Evolutionary conservation across 2,329 filamentous ascomycete species (phyloP).

Genomic region (Ceratocystiopsis brevicomis): DNA sequence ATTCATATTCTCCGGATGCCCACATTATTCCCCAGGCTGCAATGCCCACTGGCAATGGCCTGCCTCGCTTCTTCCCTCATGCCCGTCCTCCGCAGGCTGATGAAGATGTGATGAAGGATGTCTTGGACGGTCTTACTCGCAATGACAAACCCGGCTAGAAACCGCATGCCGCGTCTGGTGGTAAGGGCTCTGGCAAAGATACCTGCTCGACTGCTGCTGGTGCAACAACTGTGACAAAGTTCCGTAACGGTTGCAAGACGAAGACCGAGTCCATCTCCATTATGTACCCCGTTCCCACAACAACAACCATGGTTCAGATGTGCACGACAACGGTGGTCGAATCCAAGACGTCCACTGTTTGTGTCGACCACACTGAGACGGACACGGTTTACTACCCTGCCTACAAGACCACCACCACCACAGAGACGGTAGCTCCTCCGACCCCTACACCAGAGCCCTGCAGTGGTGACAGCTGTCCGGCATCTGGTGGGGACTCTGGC

Average conservation of each 20-base stretch:
- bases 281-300: not conserved
- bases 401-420: slow-evolving; percentile 3
- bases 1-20: not conserved
- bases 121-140: too few relatives aligned
- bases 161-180: too few relatives aligned
- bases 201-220: too few relatives aligned
- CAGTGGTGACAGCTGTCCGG: not conserved
- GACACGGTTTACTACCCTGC: slow-evolving; percentile 4
- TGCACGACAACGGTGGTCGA: slow-evolving; percentile 2
- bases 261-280: not conserved
- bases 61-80: too few relatives aligned
- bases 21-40: not conserved
- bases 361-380: slow-evolving; percentile 4
- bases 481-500: not conserved
- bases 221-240: not conserved
- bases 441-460: not conserved
- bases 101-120: too few relatives aligned
- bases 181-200: too few relatives aligned
- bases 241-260: not conserved
- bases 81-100: too few relatives aligned
- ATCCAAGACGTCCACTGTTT: slow-evolving; percentile 3
- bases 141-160: too few relatives aligned
- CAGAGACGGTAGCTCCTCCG: not conserved
- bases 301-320: slow-evolving; percentile 1
- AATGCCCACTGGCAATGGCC: not conserved